A percentile compares a stretch with the other conserved stretches of the same genome.
Conservation (phyloP, 768 basidiomycete genomes). For the Pulveroboletus frians region DNA sequence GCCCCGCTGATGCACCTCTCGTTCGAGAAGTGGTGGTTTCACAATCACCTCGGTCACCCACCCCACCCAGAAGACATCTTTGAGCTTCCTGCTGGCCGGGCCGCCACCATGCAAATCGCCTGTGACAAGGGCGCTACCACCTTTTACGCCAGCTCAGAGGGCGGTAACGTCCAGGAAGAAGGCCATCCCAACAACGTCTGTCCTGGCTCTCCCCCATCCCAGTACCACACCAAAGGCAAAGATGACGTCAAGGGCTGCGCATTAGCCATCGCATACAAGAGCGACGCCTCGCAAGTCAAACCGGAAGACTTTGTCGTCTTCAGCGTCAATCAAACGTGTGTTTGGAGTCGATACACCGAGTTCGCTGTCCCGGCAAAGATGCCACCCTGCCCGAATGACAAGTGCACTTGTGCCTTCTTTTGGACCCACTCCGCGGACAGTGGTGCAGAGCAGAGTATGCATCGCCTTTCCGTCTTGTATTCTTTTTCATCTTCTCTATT, state of each 20-base stretch:
- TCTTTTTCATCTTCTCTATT: neutral
- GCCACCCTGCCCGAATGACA: conserved; percentile 61
- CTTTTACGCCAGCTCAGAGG: conserved; percentile 47
- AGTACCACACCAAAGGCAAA: conserved; percentile 53
- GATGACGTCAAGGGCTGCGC: conserved; percentile 59
- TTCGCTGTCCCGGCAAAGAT: conserved; percentile 63
- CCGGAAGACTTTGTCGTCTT: conserved; percentile 71
- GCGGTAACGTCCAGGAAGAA: conserved; percentile 47
- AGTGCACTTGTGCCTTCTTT: conserved; percentile 68
- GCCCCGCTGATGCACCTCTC: conserved; percentile 33
- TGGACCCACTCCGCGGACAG: conserved; percentile 64
- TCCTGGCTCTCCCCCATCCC: conserved; percentile 37
- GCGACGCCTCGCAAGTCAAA: conserved; percentile 47
- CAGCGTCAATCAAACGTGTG: conserved; percentile 70
- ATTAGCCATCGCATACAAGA: conserved; percentile 74
- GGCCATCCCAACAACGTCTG: conserved; percentile 49
- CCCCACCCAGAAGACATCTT: conserved; percentile 55
- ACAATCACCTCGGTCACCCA: conserved; percentile 52
- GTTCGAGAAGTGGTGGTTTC: conserved; percentile 56
- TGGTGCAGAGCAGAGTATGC: conserved; percentile 60
- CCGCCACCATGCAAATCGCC: conserved; percentile 48
- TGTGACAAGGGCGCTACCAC: conserved; percentile 60
- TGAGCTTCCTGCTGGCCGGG: conserved; percentile 53
- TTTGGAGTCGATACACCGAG: conserved; percentile 64
- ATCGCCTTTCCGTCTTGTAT: neutral